These are phyloP conservation scores for Proliferodiscus dingleyae DNA, from an alignment of 2,329 filamentous ascomycete species.

Conservation along the genomic window DNA sequence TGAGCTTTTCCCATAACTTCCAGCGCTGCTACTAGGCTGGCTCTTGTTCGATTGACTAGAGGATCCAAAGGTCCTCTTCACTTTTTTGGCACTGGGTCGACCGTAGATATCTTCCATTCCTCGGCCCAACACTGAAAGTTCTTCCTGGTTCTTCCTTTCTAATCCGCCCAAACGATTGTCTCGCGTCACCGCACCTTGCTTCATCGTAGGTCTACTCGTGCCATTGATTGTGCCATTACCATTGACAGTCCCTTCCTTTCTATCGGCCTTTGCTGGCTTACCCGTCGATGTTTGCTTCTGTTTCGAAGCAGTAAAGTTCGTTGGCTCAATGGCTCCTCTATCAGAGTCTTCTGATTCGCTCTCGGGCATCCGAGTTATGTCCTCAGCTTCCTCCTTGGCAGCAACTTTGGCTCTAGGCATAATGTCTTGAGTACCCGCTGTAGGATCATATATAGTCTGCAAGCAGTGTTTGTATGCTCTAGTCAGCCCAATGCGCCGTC, in stretches of 20 bases:
- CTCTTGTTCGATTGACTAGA: background rate
- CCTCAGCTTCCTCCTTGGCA: constrained; percentile 10
- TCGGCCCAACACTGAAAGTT: constrained; percentile 9
- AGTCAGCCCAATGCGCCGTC: constrained; percentile 10
- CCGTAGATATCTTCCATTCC: constrained; percentile 19
- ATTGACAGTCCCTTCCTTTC: constrained; percentile 1
- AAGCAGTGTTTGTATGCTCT: background rate
- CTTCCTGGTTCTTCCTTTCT: constrained; percentile 19
- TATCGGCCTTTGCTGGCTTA: background rate
- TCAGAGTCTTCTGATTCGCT: constrained; percentile 3
- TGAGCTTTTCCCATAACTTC: background rate
- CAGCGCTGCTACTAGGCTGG: background rate
- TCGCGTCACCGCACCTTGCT: background rate
- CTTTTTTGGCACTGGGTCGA: constrained; percentile 5
- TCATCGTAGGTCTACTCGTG: background rate
- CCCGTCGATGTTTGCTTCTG: background rate
- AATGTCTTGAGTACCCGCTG: background rate
- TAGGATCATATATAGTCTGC: constrained; percentile 1
- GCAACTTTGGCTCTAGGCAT: constrained; percentile 6
- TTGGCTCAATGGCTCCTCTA: too few relatives aligned
- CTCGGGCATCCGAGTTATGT: constrained; percentile 9
- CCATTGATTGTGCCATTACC: background rate
- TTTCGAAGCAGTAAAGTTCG: too few relatives aligned
- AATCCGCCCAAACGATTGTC: constrained; percentile 4
- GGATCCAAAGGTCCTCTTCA: constrained; percentile 4